Conservation (phyloP, 805 yeast species). For the Ogataea haglerorum region DNA sequence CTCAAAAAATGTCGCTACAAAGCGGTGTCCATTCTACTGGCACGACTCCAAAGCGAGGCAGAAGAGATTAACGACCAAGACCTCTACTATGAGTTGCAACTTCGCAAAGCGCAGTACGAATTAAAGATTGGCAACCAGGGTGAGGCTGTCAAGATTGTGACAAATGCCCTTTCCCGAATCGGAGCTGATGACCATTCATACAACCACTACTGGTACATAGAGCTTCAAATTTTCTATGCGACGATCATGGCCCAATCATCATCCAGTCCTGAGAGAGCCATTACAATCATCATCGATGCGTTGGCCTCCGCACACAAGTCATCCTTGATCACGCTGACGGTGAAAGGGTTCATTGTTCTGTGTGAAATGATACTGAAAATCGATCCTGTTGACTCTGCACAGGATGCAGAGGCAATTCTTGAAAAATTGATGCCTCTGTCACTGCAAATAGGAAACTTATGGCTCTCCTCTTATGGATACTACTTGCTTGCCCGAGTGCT, state of each 20-base stretch:
- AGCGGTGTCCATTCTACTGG: conserved; percentile 36
- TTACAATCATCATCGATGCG: conserved; percentile 48
- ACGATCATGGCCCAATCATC: conserved; percentile 41
- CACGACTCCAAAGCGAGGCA: conserved; percentile 29
- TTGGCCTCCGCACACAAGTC: conserved; percentile 45
- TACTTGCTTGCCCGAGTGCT: conserved; percentile 31
- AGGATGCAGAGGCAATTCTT: conserved; percentile 43
- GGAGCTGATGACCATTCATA: conserved; percentile 22
- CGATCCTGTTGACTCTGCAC: conserved; percentile 26
- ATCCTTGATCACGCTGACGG: conserved; percentile 42
- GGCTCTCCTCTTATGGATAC: conserved; percentile 38
- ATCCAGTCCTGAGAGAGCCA: conserved; percentile 42
- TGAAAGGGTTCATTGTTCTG: conserved; percentile 47
- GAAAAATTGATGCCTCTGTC: conserved; percentile 43
- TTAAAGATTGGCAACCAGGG: conserved; percentile 21
- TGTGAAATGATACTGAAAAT: conserved; percentile 42
- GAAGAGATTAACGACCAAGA: conserved; percentile 33
- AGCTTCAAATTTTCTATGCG: conserved; percentile 46
- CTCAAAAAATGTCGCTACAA: conserved; percentile 38
- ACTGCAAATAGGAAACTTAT: conserved; percentile 38
- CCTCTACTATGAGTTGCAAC: conserved; percentile 27
- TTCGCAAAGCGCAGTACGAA: conserved; percentile 25
- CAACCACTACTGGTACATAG: conserved; percentile 43
- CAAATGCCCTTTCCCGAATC: conserved; percentile 22
- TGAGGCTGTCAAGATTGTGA: conserved; percentile 22